A percentile compares a stretch with the other conserved stretches of the same genome.
Evolutionary conservation across 2,329 filamentous ascomycete species (phyloP).

Genomic region (Colletotrichum orbiculare): DNA sequence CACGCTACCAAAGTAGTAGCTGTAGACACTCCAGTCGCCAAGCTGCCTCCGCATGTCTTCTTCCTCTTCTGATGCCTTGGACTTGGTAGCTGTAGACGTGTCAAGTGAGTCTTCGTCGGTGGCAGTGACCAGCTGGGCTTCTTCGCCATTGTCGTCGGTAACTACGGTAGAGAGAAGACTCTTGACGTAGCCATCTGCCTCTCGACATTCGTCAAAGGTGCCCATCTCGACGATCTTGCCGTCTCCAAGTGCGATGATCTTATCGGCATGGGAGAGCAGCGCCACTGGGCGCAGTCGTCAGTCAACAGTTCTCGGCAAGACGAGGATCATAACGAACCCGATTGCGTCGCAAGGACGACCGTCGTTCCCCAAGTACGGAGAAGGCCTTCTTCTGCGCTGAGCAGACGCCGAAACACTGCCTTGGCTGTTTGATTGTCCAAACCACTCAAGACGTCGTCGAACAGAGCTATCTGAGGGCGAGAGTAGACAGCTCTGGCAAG

Average conservation of each 20-base stretch:
- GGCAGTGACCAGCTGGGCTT: not conserved
- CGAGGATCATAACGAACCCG: conserved; percentile 35
- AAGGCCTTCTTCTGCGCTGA: conserved; percentile 41
- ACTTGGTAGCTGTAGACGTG: not conserved
- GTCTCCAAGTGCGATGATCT: conserved; percentile 47
- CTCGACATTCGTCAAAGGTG: conserved; percentile 46
- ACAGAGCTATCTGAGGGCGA: conserved; percentile 43
- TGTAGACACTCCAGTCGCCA: conserved; percentile 44
- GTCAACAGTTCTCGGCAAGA: not conserved
- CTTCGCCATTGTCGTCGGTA: not conserved
- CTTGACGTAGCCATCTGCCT: conserved; percentile 46
- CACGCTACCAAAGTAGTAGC: conserved; percentile 41
- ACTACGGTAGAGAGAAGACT: conserved; percentile 37
- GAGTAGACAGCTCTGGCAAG: conserved; percentile 53
- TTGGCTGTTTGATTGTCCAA: conserved; percentile 49
- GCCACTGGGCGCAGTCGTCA: conserved; percentile 15
- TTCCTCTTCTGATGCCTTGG: conserved; percentile 8
- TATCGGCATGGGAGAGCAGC: conserved; percentile 47
- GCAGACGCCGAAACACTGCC: conserved; percentile 45
- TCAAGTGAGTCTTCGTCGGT: not conserved
- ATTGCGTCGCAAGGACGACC: conserved; percentile 51
- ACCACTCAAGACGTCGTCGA: conserved; percentile 53
- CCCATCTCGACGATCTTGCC: conserved; percentile 50
- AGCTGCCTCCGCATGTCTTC: conserved; percentile 39
- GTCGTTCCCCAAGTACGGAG: conserved; percentile 46